Conservation (phyloP, 2,329 filamentous ascomycete species). For the Fusarium incarnatum region DNA sequence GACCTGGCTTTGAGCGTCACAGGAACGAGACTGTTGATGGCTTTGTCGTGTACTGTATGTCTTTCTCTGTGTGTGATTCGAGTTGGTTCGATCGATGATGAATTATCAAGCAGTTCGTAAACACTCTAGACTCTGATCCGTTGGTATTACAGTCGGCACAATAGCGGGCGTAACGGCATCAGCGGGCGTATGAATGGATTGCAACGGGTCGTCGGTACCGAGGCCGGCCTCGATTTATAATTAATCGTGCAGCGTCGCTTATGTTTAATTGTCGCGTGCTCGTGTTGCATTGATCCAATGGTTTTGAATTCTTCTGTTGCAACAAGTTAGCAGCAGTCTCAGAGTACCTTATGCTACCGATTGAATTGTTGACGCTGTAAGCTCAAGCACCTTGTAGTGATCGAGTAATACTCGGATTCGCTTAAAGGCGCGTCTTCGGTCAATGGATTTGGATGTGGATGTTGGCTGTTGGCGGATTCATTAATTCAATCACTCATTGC, state of each 20-base stretch:
- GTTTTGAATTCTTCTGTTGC: neutral
- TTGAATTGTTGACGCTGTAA: neutral
- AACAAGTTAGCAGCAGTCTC: neutral
- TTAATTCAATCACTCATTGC: constrained; percentile 19
- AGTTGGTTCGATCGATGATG: constrained; percentile 3
- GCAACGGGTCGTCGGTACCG: constrained; percentile 28
- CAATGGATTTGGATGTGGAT: constrained; percentile 21
- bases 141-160: neutral
- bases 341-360: neutral
- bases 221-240: constrained; percentile 14
- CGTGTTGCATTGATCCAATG: constrained; percentile 19
- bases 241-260: constrained; percentile 23
- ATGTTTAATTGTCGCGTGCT: constrained; percentile 39
- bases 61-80: neutral
- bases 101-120: constrained; percentile 3
- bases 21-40: neutral
- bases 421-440: constrained; percentile 17
- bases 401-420: neutral
- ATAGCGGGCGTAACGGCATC: constrained; percentile 33
- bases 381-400: neutral
- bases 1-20: neutral
- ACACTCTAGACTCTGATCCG: neutral
- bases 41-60: neutral
- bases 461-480: neutral
- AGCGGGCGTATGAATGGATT: constrained; percentile 32